Evolutionary conservation across 768 basidiomycete species (phyloP).

Genomic region (Termitomyces sp.): DNA sequence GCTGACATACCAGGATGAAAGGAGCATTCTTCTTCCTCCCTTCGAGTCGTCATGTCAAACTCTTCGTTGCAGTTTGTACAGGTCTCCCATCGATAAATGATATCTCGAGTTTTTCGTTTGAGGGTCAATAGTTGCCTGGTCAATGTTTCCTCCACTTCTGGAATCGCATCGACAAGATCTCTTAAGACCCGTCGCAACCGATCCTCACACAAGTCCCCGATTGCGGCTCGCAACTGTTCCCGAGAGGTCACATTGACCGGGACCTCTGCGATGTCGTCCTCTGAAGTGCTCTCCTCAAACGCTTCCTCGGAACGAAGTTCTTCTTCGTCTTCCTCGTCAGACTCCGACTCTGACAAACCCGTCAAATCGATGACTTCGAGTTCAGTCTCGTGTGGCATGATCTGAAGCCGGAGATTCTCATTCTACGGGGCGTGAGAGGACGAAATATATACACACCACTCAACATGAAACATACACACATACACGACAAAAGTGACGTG

Average conservation of each 20-base stretch:
- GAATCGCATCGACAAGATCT: slow-evolving; percentile 31
- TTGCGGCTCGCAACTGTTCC: slow-evolving; percentile 35
- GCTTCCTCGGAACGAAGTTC: slow-evolving; percentile 16
- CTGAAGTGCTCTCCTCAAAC: slow-evolving; percentile 23
- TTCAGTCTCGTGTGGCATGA: slow-evolving; percentile 19
- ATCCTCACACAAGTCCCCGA: slow-evolving; percentile 35
- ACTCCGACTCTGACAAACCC: slow-evolving; percentile 27
- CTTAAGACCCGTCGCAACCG: slow-evolving; percentile 37
- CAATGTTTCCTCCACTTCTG: slow-evolving; percentile 36
- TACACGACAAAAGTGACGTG: not conserved
- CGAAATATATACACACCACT: slow-evolving; percentile 4
- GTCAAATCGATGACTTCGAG: slow-evolving; percentile 42
- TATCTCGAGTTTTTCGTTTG: slow-evolving; percentile 26
- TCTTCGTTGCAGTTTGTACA: slow-evolving; percentile 45
- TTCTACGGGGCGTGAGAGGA: not conserved
- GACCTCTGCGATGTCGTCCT: slow-evolving; percentile 24
- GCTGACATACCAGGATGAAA: slow-evolving; percentile 46
- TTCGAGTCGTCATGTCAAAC: slow-evolving; percentile 33
- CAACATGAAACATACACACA: slow-evolving; percentile 3
- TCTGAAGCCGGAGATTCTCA: slow-evolving; percentile 14
- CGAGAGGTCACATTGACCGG: slow-evolving; percentile 34
- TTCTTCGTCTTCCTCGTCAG: slow-evolving; percentile 17
- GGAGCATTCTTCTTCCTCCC: slow-evolving; percentile 36
- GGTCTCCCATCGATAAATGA: slow-evolving; percentile 39
- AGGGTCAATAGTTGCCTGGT: slow-evolving; percentile 38